phyloP scores from a whole-genome alignment of 257 asterid genomes.

The Haberlea rhodopensis region DNA sequence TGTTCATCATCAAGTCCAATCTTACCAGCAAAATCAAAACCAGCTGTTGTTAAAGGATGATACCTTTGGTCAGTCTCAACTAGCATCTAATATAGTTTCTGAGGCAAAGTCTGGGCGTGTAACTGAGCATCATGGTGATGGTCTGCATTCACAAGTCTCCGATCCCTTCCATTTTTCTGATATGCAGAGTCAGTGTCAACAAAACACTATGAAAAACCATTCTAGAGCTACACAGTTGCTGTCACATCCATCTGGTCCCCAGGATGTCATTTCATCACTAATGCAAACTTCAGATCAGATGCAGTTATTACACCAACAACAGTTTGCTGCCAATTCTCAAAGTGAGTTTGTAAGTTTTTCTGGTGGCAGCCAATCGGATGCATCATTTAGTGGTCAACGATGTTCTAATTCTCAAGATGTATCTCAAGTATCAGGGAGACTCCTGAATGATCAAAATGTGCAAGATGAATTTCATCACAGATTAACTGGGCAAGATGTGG shows the following conservation, averaged over 20 bases:
- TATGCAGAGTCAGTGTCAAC: constrained; percentile 57
- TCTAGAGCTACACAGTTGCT: constrained; percentile 52
- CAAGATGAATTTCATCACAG: constrained; percentile 67
- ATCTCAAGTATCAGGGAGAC: constrained; percentile 46
- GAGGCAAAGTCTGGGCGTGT: constrained; percentile 55
- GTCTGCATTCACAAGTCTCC: constrained; percentile 51
- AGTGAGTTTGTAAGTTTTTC: constrained; percentile 47
- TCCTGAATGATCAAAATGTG: constrained; percentile 43
- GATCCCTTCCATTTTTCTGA: constrained; percentile 64
- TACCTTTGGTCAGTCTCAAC: constrained; percentile 55
- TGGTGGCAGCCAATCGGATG: constrained; percentile 46
- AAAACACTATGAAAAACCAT: constrained; percentile 51
- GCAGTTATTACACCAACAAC: constrained; percentile 52
- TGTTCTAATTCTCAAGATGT: constrained; percentile 60
- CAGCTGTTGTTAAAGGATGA: constrained; percentile 57
- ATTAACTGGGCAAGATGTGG: constrained; percentile 61
- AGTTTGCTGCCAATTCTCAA: constrained; percentile 46
- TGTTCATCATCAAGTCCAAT: constrained; percentile 63
- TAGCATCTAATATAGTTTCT: constrained; percentile 43
- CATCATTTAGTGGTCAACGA: constrained; percentile 52
- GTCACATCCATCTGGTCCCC: constrained; percentile 50
- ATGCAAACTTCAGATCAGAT: constrained; percentile 58
- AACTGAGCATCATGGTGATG: constrained; percentile 41
- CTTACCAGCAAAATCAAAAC: constrained; percentile 60
- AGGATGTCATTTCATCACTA: constrained; percentile 43